Percentiles rank a stretch among this genome's conserved stretches.
These are phyloP conservation scores for Venturia asperata DNA, from an alignment of 2,329 filamentous ascomycete species.

Conservation along the genomic window DNA sequence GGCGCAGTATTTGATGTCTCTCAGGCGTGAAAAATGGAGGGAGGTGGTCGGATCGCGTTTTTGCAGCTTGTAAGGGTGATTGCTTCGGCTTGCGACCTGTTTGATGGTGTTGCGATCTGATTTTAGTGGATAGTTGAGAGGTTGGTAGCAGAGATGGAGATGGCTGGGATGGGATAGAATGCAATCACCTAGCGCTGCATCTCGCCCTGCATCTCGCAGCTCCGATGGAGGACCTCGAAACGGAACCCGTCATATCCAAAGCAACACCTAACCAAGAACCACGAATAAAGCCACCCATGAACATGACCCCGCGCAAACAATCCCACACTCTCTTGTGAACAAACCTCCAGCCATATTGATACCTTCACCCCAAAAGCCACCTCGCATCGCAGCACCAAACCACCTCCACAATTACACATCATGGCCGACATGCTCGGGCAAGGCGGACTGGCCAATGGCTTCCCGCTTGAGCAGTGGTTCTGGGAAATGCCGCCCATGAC, in stretches of 20 bases:
- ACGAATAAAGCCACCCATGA: background rate
- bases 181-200: background rate
- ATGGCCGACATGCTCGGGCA: constrained; percentile 42
- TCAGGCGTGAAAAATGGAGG: background rate
- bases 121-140: background rate
- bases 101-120: background rate
- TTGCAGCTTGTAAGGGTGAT: background rate
- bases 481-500: constrained; percentile 98
- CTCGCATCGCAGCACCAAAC: background rate
- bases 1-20: background rate
- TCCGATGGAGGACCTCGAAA: too few relatives aligned
- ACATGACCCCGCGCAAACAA: background rate
- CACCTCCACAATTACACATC: constrained; percentile 19
- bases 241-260: too few relatives aligned
- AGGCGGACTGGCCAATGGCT: constrained; percentile 44
- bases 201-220: background rate
- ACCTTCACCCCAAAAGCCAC: background rate
- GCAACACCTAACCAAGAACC: background rate
- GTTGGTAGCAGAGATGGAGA: background rate
- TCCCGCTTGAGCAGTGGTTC: constrained; percentile 95
- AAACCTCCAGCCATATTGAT: background rate
- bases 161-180: constrained; percentile 2
- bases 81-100: background rate
- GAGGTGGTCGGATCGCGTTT: background rate
- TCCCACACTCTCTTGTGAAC: background rate